Conservation (phyloP, 192 early-diverging fungal species). For the Backusella tuberculispora region DNA sequence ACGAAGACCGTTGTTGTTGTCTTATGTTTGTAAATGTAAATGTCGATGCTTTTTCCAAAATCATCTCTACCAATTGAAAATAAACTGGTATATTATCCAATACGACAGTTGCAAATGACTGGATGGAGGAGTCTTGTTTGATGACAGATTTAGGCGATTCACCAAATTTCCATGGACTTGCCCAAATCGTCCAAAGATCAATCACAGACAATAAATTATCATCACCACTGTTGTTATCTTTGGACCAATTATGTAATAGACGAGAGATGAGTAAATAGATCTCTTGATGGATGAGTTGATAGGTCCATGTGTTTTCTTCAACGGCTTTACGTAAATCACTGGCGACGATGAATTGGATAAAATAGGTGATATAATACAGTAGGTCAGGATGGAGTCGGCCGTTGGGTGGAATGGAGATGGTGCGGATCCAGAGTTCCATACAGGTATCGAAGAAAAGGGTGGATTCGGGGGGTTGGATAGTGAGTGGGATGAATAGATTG, state of each 20-base stretch:
- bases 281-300: not conserved
- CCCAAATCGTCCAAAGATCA: not conserved
- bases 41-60: not conserved
- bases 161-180: not conserved
- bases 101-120: not conserved
- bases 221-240: not conserved
- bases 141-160: not conserved
- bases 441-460: constrained; percentile 4
- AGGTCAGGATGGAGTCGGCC: not conserved
- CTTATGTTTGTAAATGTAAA: constrained; percentile 4
- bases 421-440: constrained; percentile 7
- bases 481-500: not conserved
- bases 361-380: not conserved
- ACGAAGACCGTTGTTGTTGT: not conserved
- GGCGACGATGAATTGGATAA: not conserved
- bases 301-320: not conserved
- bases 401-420: not conserved
- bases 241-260: not conserved
- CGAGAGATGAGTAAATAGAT: constrained; percentile 7
- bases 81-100: not conserved
- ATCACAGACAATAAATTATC: not conserved
- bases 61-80: not conserved
- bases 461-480: not conserved
- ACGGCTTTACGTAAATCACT: not conserved
- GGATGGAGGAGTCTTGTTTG: not conserved